Evolutionary conservation across 371 early-diverging fungal species (phyloP), one percentile per base, ranked within the genome.

Genomic region (Actinomortierella wolfii): DNA sequence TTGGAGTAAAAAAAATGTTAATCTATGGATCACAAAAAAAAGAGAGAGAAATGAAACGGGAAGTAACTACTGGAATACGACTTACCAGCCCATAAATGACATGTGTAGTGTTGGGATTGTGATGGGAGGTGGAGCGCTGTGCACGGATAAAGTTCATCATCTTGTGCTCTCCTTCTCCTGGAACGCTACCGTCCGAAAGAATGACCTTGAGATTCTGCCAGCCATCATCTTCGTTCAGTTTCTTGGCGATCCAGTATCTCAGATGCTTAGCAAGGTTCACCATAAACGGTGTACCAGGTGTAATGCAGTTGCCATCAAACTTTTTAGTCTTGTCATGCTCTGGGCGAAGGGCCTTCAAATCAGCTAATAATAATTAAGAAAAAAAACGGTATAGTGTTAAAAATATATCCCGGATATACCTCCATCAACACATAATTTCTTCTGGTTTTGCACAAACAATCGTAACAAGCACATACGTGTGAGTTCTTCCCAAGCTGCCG

Each of bases 271-370:
- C 94, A 51, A 99, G 79, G 59, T 88, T 85, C 61, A 87, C 87
- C 99, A 99, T 99, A 79, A 99, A 99, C 26, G 92, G 94, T 1
- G 99, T 99, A 56, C 99, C 99, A 6, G 99, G 99, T 8, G 99
- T 99, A 75, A 99, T 99, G 79, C 97, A 95, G 73, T 99, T 99
- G 21, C 94, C 90, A 74, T 99, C 99, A 77, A 99, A 99, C 40
- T 84, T 82, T 24, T 82, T 78, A 54, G 88, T 85, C 51, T 86
- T 85, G 51, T 81, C 82, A 23, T 85, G 81, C 18, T 75, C 68
- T 47, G 81, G 81, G 13, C 83, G 66, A 78, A 67, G 81, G 71
- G 41, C 81, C 83, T 79, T 80, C 68, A 66, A 43, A 39, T 65
- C 64, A 44, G 58, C 57, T 68, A 55, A 4, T 11, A 45, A 45